Conservation (phyloP, 345 rosid genomes). For the Alliaria petiolata region DNA sequence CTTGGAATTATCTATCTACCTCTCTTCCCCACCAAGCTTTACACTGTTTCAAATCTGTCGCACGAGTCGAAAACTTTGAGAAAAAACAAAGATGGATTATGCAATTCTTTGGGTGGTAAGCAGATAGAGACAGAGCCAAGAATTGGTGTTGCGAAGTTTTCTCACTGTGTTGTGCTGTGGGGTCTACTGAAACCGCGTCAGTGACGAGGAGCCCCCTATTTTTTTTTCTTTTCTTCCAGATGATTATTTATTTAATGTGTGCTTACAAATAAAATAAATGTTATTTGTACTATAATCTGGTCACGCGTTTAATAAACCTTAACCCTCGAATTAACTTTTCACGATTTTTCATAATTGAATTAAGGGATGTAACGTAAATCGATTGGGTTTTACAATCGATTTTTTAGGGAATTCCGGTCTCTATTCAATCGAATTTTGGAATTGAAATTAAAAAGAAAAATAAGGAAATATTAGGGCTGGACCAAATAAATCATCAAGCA, state of each 20-base stretch:
- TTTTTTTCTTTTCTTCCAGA: neutral
- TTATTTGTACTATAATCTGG: no score
- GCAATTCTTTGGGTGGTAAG: neutral
- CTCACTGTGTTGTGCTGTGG: conserved; percentile 18
- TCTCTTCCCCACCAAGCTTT: neutral
- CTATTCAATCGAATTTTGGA: no score
- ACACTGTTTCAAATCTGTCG: neutral
- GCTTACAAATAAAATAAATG: no score
- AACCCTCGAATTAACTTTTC: no score
- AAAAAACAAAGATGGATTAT: neutral
- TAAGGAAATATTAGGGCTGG: no score
- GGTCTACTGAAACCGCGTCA: conserved; percentile 33
- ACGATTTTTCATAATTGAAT: no score
- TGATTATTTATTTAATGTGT: no score
- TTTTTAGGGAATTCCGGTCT: no score
- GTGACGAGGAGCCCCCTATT: conserved; percentile 20
- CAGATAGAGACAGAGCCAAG: conserved; percentile 23
- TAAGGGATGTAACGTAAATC: no score
- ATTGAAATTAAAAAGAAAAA: no score
- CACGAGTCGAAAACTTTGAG: neutral
- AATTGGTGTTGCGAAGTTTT: conserved; percentile 19
- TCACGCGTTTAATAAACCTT: no score
- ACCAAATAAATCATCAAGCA: conserved; percentile 20
- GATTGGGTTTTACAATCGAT: no score
- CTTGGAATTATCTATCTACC: conserved; percentile 25